Conservation (phyloP, 2,329 filamentous ascomycete species). For the Neofusicoccum sp. region DNA sequence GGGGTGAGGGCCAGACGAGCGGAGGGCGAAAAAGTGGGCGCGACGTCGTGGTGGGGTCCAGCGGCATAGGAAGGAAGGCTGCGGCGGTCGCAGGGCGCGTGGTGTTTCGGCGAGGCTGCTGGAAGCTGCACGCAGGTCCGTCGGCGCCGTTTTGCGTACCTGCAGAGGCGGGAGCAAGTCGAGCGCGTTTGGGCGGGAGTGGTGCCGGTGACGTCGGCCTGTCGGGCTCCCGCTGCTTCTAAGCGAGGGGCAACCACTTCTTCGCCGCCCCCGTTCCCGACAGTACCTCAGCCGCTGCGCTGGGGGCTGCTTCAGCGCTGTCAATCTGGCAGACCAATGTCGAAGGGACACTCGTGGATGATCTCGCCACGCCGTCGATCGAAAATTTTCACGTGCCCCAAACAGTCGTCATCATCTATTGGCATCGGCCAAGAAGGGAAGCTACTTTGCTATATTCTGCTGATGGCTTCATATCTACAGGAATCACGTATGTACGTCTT, state of each 20-base stretch:
- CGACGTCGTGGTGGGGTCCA: conserved; percentile 6
- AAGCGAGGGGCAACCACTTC: conserved; percentile 15
- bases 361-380: too few species aligned
- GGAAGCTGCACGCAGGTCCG: conserved; percentile 3
- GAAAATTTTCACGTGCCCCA: too few species aligned
- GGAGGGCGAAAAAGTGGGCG: conserved; percentile 25
- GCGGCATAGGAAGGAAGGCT: conserved; percentile 11
- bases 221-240: conserved; percentile 10
- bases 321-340: neutral
- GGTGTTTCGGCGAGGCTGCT: neutral
- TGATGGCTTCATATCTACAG: too few species aligned
- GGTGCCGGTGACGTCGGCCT: conserved; percentile 11
- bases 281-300: neutral
- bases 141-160: conserved; percentile 11
- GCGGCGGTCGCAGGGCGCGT: neutral
- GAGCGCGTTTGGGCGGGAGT: conserved; percentile 5
- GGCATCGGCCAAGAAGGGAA: too few species aligned
- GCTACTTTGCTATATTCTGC: too few species aligned
- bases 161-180: conserved; percentile 7
- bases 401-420: too few species aligned
- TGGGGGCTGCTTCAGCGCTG: neutral
- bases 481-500: too few species aligned
- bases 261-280: neutral
- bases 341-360: too few species aligned
- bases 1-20: conserved; percentile 24